Evolutionary conservation across 1,284 basidiomycete species (phyloP), one percentile per base, ranked within the genome.

Genomic region (Trametes polyzona): DNA sequence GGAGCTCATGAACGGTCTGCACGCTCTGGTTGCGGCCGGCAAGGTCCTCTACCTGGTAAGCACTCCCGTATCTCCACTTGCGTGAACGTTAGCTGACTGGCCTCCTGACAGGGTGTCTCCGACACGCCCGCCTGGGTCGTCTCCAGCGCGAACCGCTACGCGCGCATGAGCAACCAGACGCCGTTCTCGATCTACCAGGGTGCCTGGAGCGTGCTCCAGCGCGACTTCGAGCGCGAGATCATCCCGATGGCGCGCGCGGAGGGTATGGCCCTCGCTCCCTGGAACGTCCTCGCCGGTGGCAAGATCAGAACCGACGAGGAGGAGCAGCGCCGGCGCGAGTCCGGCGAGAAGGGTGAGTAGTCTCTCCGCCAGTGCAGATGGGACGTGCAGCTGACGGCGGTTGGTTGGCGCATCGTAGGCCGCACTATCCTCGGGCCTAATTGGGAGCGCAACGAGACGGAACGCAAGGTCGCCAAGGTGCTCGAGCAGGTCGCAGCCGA

Each of bases 171-270:
- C 51, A 78, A 74, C 7, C 71, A 79, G 67, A 75, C 80, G 1
- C 81, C 77, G 8, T 86, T 86, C 58, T 74, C 78, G 36, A 72
- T 86, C 49, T 86, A 83, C 65, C 83, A 86, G 67, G 84, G 82
- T 21, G 59, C 62, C 12, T 86, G 80, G 79, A 81, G 75, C 60
- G 70, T 83, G 43, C 67, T 78, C 57, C 1, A 47, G 23, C 33
- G 46, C 33, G 46, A 47, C 46, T 47, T 37, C 46, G 46, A 47
- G 46, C 46, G 46, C 23, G 46, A 47, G 4, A 47, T 47, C 33
- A 47, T 47, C 33, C 46, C 46, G 16, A 47, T 35, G 46, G 46
- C 46, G 24, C 30, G 24, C 4, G 33, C 33, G 0, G 46, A 47
- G 46, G 46, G 46, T 4, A 47, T 47, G 46, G 46, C 46, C 23